A percentile compares a stretch with the other conserved stretches of the same genome.
These are phyloP conservation scores for Chrysopogon serrulatus DNA, from an alignment of 176 grass and related monocot species.

Conservation along the genomic window DNA sequence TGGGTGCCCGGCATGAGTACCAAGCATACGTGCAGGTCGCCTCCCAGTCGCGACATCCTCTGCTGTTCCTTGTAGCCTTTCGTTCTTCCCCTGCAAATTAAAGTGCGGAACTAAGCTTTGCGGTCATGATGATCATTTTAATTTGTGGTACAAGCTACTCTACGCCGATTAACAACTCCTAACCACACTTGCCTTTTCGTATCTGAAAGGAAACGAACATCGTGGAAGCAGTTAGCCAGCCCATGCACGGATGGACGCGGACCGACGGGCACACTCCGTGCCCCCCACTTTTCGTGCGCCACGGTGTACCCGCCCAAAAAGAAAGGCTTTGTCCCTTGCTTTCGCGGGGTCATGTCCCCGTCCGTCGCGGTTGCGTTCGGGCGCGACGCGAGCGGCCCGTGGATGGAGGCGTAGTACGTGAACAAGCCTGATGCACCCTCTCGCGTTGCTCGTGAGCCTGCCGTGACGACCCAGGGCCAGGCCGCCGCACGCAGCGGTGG, in stretches of 20 bases:
- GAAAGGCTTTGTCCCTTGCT: slow-evolving; percentile 34
- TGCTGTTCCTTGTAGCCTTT: not conserved
- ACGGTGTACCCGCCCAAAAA: slow-evolving; percentile 21
- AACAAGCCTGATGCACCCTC: not conserved
- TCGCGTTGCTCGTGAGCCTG: slow-evolving; percentile 29
- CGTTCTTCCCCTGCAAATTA: not conserved
- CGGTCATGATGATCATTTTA: not conserved
- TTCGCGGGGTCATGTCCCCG: not conserved
- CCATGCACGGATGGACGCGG: not conserved
- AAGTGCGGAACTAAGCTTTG: not conserved
- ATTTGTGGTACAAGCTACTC: not conserved
- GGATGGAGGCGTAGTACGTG: not conserved
- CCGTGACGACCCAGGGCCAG: not conserved
- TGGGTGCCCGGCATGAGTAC: not conserved
- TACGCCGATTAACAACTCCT: not conserved
- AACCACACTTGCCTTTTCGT: slow-evolving; percentile 17
- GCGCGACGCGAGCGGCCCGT: slow-evolving; percentile 1
- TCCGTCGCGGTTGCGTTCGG: not conserved
- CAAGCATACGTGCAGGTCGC: not conserved
- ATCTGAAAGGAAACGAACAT: slow-evolving; percentile 4
- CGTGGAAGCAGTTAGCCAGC: not conserved
- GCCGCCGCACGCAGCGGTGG: not conserved
- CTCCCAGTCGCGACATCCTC: not conserved
- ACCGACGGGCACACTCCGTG: not conserved
- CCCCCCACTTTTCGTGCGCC: slow-evolving; percentile 1